These are phyloP conservation scores for Hypoxylon sp. DNA, from an alignment of 2,329 filamentous ascomycete species.

Conservation along the genomic window DNA sequence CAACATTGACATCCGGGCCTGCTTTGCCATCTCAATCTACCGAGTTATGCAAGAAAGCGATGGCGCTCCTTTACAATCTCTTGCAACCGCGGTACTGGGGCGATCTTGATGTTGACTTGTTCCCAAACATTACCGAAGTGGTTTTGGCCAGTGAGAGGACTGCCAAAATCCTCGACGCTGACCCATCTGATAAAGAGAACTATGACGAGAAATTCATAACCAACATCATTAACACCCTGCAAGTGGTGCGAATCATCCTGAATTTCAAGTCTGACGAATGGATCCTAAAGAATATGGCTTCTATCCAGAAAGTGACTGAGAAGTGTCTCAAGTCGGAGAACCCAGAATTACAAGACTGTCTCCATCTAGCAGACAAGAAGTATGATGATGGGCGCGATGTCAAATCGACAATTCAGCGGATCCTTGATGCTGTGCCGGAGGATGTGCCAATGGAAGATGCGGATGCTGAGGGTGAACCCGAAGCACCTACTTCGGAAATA, in stretches of 20 bases:
- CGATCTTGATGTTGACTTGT: constrained; percentile 90
- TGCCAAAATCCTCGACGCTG: constrained; percentile 67
- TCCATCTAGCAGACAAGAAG: constrained; percentile 80
- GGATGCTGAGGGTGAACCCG: constrained; percentile 86
- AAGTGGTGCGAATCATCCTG: constrained; percentile 90
- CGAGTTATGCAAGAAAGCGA: constrained; percentile 87
- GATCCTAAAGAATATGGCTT: constrained; percentile 81
- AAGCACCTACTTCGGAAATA: constrained; percentile 87
- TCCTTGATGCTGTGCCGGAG: constrained; percentile 90
- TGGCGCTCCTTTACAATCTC: constrained; percentile 84
- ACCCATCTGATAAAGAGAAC: constrained; percentile 75
- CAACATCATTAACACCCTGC: constrained; percentile 91
- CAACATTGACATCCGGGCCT: constrained; percentile 58
- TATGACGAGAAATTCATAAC: constrained; percentile 87
- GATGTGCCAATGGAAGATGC: constrained; percentile 79
- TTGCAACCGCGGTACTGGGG: constrained; percentile 91
- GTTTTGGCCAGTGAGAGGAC: constrained; percentile 87
- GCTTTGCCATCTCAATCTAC: constrained; percentile 68
- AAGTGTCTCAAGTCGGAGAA: constrained; percentile 90
- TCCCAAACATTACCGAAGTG: constrained; percentile 88
- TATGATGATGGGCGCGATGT: constrained; percentile 77
- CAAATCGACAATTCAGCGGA: constrained; percentile 80
- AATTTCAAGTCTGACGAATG: constrained; percentile 91
- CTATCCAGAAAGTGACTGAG: constrained; percentile 88
- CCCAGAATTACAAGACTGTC: constrained; percentile 91